Conservation (phyloP, 2,329 filamentous ascomycete species). For the Madurella mycetomatis region DNA sequence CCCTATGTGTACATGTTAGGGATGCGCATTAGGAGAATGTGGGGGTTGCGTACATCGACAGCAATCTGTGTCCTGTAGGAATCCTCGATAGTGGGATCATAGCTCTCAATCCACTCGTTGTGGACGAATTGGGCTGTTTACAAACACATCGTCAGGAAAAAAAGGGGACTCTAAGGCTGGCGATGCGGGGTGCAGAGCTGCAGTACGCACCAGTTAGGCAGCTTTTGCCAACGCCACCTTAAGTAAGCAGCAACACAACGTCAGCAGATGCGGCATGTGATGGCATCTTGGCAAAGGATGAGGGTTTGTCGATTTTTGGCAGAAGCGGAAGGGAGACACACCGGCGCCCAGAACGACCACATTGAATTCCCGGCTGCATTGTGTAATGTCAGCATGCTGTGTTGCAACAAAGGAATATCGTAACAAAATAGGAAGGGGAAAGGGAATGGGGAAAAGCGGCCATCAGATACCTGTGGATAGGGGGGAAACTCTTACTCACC, state of each 20-base stretch:
- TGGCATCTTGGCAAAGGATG: conserved; percentile 15
- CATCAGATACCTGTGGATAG: not conserved
- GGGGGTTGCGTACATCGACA: conserved; percentile 61
- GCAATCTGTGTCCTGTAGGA: conserved; percentile 71
- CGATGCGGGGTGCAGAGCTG: conserved; percentile 7
- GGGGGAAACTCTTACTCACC: conserved; percentile 17
- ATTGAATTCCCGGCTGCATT: conserved; percentile 67
- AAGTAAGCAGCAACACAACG: conserved; percentile 22
- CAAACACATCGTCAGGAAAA: conserved; percentile 14
- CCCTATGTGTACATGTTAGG: conserved; percentile 52
- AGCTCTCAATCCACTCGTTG: conserved; percentile 89
- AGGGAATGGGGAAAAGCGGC: not conserved
- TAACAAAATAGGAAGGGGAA: conserved; percentile 11
- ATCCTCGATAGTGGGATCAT: conserved; percentile 75
- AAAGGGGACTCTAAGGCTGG: conserved; percentile 11
- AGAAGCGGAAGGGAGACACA: conserved; percentile 32
- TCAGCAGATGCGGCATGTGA: conserved; percentile 31
- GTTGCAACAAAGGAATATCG: not conserved
- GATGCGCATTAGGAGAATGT: not conserved
- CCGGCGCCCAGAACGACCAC: conserved; percentile 78
- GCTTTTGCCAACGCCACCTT: conserved; percentile 87
- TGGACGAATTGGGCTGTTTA: conserved; percentile 80
- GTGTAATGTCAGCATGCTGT: conserved; percentile 16
- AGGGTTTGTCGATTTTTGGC: conserved; percentile 5
- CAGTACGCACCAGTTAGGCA: conserved; percentile 72